Evolutionary conservation across 2,329 filamentous ascomycete species (phyloP), one percentile per base, ranked within the genome.

Genomic region (Tolypocladium ovalisporum): DNA sequence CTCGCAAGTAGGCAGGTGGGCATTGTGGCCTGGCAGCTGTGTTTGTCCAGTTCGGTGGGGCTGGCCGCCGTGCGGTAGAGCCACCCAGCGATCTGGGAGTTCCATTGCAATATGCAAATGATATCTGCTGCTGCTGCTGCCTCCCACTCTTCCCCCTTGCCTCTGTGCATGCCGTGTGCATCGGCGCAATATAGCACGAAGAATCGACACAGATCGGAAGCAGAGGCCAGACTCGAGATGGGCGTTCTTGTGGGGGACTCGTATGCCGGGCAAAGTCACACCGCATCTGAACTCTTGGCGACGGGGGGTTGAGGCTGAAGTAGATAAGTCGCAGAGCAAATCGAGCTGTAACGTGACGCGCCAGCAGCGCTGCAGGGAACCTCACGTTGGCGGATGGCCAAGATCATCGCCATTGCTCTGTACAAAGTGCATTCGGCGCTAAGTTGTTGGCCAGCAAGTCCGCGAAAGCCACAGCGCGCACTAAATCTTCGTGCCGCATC

Each of bases 301-400:
- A 49, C 44, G 44, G 44, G n/a, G 47, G 9, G 47, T 51, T 34
- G 47, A 51, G 47, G 47, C 29, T 51, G 47, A 51, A 51, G 44
- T n/a, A 19, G 44, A 49, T 9, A 32, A 49, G 44, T 32, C 44
- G 44, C 44, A 32, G 44, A 12, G 49, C 39, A 53, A 15, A 17
- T 34, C 42, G 37, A 35, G n/a, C 35, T 44, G 37, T 37, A 58
- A 53, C 56, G 53, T 55, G 53, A 58, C 44, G 56, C 42, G 53
- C 22, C 36, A 40, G 35, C 44, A 29, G 35, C 40, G 52, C 52
- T 53, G 52, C 40, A 44, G 22, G 56, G 12, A 34, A 4, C 32
- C 9, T 4, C 9, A 34, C 9, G 22, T 47, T 49, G 44, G 27
- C 27, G 9, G 44, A 15, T 27, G 22, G 24, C 37, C 42, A 35